Base-by-base conservation (phyloP, 2,329 filamentous ascomycete genomes). In the Fusarium sp. region DNA sequence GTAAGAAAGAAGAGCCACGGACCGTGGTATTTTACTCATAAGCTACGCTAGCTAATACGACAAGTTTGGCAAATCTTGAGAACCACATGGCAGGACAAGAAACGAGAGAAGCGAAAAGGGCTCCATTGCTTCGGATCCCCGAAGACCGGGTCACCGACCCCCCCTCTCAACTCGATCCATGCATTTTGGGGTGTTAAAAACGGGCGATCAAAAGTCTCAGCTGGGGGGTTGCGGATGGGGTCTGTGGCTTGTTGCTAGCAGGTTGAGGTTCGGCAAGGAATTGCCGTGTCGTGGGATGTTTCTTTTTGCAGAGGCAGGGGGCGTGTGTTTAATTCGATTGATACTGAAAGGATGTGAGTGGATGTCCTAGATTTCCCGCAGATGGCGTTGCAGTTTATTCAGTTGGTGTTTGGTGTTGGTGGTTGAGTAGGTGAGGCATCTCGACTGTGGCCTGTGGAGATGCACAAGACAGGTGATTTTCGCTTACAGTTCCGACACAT, bases 261-360 rank as follows among this genome's bases (percentile, higher is more conserved):
- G 58, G 58, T 68, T 45, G 67, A 69, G 57, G 52, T 57, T 74
- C 76, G 76, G 76, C 76, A 78, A 78, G 64, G 69, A 75, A 70
- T 78, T 78, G 76, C 76, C 76, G 75, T 41, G 64, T 57, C 68
- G 75, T 75, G 71, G 68, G 64, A 67, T 71, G 71, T 67, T 70
- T 58, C 39, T 34, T 37, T 32, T n/a, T 35, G 23, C 41, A 30
- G 20, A 48, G 43, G 43, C 58, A 52, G 41, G 56, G 25, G 58
- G 45, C 25, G 48, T 67, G 27, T 43, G 56, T 71, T 50, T 68
- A 68, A 20, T 73, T 62, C 62, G 63, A 27, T 57, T 45, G 32
- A n/a, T 39, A 59, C 25, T 41, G 50, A 20, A 8, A 16, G 43
- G 25, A 52, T 67, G 23, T 58, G 32, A 64, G 58, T 60, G 50